Evolutionary conservation across 768 basidiomycete species (phyloP), one percentile per base, ranked within the genome.

Genomic region (Candolleomyces efflorescens): DNA sequence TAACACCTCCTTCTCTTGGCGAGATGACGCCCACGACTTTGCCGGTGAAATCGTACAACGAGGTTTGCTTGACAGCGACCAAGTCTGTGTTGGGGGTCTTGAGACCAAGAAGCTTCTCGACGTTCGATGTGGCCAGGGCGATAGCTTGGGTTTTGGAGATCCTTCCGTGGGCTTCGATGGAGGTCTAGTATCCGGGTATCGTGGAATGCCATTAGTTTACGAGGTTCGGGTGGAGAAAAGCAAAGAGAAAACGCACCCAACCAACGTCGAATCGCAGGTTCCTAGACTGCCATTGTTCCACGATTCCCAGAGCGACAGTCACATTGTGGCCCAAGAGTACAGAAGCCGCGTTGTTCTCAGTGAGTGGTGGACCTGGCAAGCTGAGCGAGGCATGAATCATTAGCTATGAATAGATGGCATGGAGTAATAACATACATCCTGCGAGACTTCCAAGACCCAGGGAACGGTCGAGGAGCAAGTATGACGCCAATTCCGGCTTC

Each of bases 241-340:
- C 7, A 9, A 52, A 54, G 38, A 27, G n/a, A 5, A 41, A 22
- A 70, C 81, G 64, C 62, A 86, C 87, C 92, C 92, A 94, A 54
- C 80, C 89, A 52, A 82, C 72, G 62, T 94, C 90, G 60, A 90
- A 87, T 7, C 90, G 79, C 17, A 85, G 78, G 59, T 86, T 89
- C 41, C 87, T 81, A 5, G 86, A 84, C 48, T 78, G 77, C 73
- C 73, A 76, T 48, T 72, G 70, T 50, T 87, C 86, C 36, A 76
- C 68, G 26, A 83, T 74, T 9, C 86, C 88, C 53, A 90, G 65
- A 11, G 81, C 88, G 22, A 90, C 82, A 9, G 83, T 87, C 24
- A 94, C 85, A 56, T 85, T 86, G 46, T 88, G 78, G 1, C 75
- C 74, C 18, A 82, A 68, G 20, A 95, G 78, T 39, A 73, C 71